Conservation (phyloP, 2,329 filamentous ascomycete species). For the Trichophyton verrucosum region DNA sequence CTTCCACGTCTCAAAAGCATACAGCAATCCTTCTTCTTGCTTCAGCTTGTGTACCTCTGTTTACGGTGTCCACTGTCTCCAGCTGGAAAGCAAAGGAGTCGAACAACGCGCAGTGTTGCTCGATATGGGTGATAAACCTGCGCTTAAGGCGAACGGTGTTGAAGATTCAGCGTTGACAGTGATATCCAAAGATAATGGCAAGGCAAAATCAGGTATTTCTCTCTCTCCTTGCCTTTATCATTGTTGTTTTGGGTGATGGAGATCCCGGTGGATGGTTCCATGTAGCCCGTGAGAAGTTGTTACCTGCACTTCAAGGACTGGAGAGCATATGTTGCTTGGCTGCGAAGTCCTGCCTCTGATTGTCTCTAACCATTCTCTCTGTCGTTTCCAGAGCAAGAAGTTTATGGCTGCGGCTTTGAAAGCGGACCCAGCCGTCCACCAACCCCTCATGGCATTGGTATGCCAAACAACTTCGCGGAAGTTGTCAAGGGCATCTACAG, state of each 20-base stretch:
- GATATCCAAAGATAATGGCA: not conserved
- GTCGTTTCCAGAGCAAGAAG: slow-evolving; percentile 7
- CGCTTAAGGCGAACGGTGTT: not conserved
- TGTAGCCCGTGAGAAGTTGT: not conserved
- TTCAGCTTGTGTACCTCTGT: not conserved
- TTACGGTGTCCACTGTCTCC: not conserved
- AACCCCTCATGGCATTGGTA: slow-evolving; percentile 21
- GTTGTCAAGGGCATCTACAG: slow-evolving; percentile 66
- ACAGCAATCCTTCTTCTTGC: not conserved
- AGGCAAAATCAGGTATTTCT: slow-evolving; percentile 1
- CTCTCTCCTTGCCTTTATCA: not conserved
- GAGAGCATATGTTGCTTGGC: slow-evolving; percentile 1
- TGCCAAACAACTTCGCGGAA: slow-evolving; percentile 63
- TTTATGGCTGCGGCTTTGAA: slow-evolving; percentile 10
- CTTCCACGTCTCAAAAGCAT: not conserved
- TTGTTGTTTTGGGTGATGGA: not conserved
- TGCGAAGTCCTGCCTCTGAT: slow-evolving; percentile 4
- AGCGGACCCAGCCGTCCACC: slow-evolving; percentile 19
- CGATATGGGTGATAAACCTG: not conserved
- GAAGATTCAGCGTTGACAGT: not conserved
- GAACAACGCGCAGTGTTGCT: not conserved
- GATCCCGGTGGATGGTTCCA: not conserved
- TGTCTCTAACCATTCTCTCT: not conserved
- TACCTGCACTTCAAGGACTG: not conserved
- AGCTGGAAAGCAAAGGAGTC: not conserved